Evolutionary conservation across 257 asterid genomes (phyloP).

Genomic region (Marsdenia floribunda): DNA sequence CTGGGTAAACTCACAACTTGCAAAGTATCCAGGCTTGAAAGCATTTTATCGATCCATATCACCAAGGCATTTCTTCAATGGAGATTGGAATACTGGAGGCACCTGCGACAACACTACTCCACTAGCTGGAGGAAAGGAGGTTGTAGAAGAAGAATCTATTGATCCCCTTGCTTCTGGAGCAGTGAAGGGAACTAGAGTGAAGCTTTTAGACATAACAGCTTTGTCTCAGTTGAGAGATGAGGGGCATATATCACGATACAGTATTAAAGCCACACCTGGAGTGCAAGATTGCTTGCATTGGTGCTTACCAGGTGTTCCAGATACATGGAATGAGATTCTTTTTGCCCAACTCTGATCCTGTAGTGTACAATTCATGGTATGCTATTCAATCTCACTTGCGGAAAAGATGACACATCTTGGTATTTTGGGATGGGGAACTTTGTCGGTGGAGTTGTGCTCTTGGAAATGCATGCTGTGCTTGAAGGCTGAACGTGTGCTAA

Average conservation of each 20-base stretch:
- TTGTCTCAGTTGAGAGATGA: conserved; percentile 84
- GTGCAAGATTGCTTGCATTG: conserved; percentile 94
- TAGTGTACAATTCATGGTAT: not conserved
- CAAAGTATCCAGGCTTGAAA: conserved; percentile 57
- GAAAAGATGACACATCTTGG: not conserved
- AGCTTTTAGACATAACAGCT: conserved; percentile 66
- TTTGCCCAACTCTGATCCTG: conserved; percentile 46
- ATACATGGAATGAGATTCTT: conserved; percentile 87
- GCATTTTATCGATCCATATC: conserved; percentile 69
- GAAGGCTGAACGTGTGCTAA: not conserved
- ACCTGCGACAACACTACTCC: conserved; percentile 84
- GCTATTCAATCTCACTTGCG: not conserved
- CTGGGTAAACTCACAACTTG: conserved; percentile 77
- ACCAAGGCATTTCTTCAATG: conserved; percentile 86
- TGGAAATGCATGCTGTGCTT: not conserved
- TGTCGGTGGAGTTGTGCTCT: not conserved
- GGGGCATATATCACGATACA: conserved; percentile 87
- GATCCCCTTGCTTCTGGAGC: conserved; percentile 71
- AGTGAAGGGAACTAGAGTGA: conserved; percentile 58
- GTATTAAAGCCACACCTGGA: conserved; percentile 71
- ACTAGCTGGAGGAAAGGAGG: conserved; percentile 59
- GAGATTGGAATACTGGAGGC: conserved; percentile 97
- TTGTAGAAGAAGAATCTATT: conserved; percentile 52
- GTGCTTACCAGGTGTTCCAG: conserved; percentile 96
- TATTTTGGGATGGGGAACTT: not conserved